Percentiles rank a stretch among this genome's conserved stretches.
These are phyloP conservation scores for Zygosaccharomyces rouxii DNA, from an alignment of 805 yeast species.

Conservation along the genomic window DNA sequence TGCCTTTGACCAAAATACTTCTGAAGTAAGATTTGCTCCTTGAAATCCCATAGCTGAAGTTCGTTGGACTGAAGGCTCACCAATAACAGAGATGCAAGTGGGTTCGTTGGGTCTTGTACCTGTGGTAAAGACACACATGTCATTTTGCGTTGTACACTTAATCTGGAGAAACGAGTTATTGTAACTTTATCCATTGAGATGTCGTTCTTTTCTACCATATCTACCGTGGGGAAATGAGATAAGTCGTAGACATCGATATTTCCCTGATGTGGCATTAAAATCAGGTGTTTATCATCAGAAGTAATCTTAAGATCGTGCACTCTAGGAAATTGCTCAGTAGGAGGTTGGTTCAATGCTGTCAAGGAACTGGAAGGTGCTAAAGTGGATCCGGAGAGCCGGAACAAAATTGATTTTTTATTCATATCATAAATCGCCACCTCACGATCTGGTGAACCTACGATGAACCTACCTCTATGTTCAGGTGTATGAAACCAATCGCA, in stretches of 20 bases:
- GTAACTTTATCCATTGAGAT: slow-evolving; percentile 24
- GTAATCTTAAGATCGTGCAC: slow-evolving; percentile 68
- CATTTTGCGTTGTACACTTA: slow-evolving; percentile 52
- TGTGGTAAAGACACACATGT: slow-evolving; percentile 60
- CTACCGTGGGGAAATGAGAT: slow-evolving; percentile 24
- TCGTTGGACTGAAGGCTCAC: slow-evolving; percentile 71
- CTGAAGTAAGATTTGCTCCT: slow-evolving; percentile 50
- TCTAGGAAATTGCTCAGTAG: slow-evolving; percentile 38
- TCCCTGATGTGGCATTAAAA: slow-evolving; percentile 61
- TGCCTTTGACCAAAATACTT: slow-evolving; percentile 73
- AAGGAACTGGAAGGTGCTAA: slow-evolving; percentile 7
- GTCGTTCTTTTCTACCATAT: slow-evolving; percentile 10
- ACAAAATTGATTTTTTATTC: slow-evolving; percentile 20
- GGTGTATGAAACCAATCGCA: slow-evolving; percentile 68
- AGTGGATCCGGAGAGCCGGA: slow-evolving; percentile 30
- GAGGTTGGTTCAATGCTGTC: slow-evolving; percentile 8
- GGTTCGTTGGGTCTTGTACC: slow-evolving; percentile 3
- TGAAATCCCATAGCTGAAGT: slow-evolving; percentile 75
- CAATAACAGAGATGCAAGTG: slow-evolving; percentile 38
- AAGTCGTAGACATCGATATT: slow-evolving; percentile 58
- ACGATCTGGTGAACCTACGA: slow-evolving; percentile 75
- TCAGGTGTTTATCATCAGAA: slow-evolving; percentile 55
- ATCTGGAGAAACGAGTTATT: slow-evolving; percentile 38
- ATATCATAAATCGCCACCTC: slow-evolving; percentile 48
- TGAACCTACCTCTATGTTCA: slow-evolving; percentile 41